Base-by-base conservation (phyloP, 169 alveolate species). In the Theileria annulata region DNA sequence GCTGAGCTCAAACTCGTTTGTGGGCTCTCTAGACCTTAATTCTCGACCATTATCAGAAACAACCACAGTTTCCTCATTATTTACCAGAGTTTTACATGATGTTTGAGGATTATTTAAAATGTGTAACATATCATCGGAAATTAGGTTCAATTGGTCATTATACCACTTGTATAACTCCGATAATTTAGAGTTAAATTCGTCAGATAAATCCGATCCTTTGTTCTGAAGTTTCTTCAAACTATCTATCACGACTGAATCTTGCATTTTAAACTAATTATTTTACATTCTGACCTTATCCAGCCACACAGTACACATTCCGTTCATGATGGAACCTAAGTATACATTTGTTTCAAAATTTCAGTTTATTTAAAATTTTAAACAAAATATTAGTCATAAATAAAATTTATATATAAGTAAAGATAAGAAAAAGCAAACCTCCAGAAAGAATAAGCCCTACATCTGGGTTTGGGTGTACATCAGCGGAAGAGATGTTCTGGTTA, bases 221-320 rank as follows among this genome's bases (percentile, higher is more conserved):
- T 3, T 4, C 62, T 58, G 67, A 17, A 72, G 42, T 30, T 35
- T 58, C 21, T 72, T 58, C 25, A 72, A 30, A 54, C 67, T 49
- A n/a, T 72, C 75, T 42, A 72, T 35, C 13, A 56, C 8, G 15
- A 23, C 21, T 67, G 23, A 12, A 17, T 72, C 71, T 42, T 68
- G 63, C 76, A 68, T 68, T 68, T 48, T 48, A 37, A 17, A 15
- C 37, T 62, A 28, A 15, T 37, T 62, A 62, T 62, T 62, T 15
- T 62, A 62, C 71, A 62, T 62, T 30, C 49, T 72, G 33, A 5
- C 28, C 15, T 27, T 58, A 31, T 72, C 75, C 48, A 72, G 21
- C 79, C 79, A 72, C 42, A 72, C 71, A 28, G 79, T 72, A 72
- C 79, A 72, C 79, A 51, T 72, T 58, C 79, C 79, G 71, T 58